Conservation (phyloP, 202 grass and related monocot genomes). For the Dendrocalamus latiflorus region DNA sequence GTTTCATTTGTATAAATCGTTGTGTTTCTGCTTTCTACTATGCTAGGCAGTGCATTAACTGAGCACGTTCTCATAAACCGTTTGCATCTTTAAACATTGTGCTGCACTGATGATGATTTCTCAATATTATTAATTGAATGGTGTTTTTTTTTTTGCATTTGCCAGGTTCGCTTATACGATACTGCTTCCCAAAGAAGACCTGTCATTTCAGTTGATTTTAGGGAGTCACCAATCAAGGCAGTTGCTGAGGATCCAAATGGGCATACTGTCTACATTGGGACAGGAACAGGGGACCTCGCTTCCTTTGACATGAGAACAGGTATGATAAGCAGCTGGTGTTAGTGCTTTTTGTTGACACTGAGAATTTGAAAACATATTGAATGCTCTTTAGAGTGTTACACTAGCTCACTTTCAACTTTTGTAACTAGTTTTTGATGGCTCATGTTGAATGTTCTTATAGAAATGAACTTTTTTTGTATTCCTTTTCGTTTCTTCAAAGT, state of each 20-base stretch:
- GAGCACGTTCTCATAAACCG: not conserved
- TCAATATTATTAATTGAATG: not conserved
- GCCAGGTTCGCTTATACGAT: slow-evolving; percentile 86
- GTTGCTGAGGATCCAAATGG: no score
- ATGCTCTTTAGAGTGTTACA: slow-evolving; percentile 3
- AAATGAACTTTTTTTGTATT: not conserved
- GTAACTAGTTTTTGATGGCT: not conserved
- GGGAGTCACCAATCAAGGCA: slow-evolving; percentile 73
- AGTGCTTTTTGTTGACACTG: not conserved
- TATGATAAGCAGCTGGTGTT: slow-evolving; percentile 16
- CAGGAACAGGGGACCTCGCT: no score
- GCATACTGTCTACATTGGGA: no score
- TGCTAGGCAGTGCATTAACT: slow-evolving; percentile 2
- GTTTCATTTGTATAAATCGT: not conserved
- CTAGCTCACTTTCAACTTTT: not conserved
- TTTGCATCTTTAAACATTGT: not conserved
- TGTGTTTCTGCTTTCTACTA: not conserved
- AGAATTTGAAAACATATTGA: slow-evolving; percentile 3
- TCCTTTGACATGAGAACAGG: slow-evolving; percentile 96
- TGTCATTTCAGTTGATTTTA: slow-evolving; percentile 78
- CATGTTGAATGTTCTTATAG: not conserved
- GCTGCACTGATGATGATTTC: not conserved
- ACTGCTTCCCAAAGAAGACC: slow-evolving; percentile 70
- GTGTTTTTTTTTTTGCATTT: not conserved
- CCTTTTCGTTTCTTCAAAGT: not conserved